phyloP scores from a whole-genome alignment of 1,139 yeast species.

The Protomyces arabidopsidicola region DNA sequence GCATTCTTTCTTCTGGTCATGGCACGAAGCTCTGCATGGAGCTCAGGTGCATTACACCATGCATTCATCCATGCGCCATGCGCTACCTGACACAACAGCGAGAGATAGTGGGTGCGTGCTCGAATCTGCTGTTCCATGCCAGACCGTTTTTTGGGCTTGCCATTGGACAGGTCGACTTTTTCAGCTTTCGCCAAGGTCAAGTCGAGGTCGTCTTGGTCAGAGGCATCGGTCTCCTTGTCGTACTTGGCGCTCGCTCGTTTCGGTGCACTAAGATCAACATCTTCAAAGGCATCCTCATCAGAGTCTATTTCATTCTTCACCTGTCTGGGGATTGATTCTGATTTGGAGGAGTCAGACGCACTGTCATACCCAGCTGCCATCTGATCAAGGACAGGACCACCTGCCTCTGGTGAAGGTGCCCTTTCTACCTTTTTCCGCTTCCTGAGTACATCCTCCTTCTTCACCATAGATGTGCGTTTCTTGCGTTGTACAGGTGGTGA shows the following conservation, averaged over 20 bases:
- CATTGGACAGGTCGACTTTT: conserved; percentile 12
- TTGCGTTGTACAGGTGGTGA: too few species aligned
- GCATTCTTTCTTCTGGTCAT: not conserved
- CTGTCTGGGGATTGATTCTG: not conserved
- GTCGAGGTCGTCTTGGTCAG: not conserved
- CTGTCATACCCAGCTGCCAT: not conserved
- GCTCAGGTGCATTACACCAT: conserved; percentile 61
- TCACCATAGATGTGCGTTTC: too few species aligned
- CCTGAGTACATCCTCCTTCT: not conserved
- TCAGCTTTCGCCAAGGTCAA: conserved; percentile 20
- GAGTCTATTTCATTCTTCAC: not conserved
- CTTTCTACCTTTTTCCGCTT: not conserved
- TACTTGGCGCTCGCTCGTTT: conserved; percentile 12
- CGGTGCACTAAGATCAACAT: conserved; percentile 1
- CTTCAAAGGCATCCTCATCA: conserved; percentile 10
- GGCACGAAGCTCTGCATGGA: conserved; percentile 39
- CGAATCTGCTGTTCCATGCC: conserved; percentile 60
- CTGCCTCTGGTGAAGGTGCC: not conserved
- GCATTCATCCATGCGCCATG: conserved; percentile 65
- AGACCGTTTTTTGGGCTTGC: conserved; percentile 36
- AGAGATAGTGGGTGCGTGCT: conserved; percentile 53
- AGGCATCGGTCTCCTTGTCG: not conserved
- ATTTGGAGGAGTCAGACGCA: not conserved
- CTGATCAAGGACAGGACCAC: not conserved
- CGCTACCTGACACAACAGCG: conserved; percentile 53